Percentiles rank a stretch among this genome's conserved stretches.
Conservation (phyloP, 176 grass and related monocot species). For the Raddia guianensis region DNA sequence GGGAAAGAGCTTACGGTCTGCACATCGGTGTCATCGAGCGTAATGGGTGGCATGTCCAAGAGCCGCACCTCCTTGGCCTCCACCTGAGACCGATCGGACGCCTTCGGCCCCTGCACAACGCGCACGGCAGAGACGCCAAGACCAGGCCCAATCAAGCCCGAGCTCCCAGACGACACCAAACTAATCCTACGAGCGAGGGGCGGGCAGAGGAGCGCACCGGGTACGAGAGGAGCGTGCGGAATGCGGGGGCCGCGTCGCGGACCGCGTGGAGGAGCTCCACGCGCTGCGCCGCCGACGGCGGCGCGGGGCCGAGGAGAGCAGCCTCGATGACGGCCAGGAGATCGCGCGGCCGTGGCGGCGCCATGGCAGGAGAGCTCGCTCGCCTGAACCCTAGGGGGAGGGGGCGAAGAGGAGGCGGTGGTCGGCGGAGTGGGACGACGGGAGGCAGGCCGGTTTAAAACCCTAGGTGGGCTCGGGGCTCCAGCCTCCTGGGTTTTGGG, state of each 20-base stretch:
- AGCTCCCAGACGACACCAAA: neutral
- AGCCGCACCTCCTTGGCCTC: constrained; percentile 80
- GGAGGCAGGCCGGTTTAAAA: constrained; percentile 38
- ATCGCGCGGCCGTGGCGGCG: constrained; percentile 57
- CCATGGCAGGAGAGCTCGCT: constrained; percentile 38
- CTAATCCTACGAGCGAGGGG: neutral
- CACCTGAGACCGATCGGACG: constrained; percentile 79
- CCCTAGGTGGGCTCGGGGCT: constrained; percentile 40
- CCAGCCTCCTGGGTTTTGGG: constrained; percentile 46
- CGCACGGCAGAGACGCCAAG: constrained; percentile 25
- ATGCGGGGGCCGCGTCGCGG: constrained; percentile 61
- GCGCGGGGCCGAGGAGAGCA: constrained; percentile 66
- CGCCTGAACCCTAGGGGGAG: constrained; percentile 41
- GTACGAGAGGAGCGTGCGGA: constrained; percentile 75
- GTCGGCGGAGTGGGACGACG: constrained; percentile 34
- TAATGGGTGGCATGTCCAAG: constrained; percentile 62
- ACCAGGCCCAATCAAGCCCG: constrained; percentile 18
- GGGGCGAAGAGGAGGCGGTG: neutral
- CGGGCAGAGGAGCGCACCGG: constrained; percentile 41
- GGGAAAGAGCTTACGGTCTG: constrained; percentile 62
- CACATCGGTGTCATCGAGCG: constrained; percentile 89
- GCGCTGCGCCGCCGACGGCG: constrained; percentile 74
- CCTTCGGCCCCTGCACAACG: constrained; percentile 70
- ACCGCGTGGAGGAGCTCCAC: constrained; percentile 87
- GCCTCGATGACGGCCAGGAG: constrained; percentile 72